Evolutionary conservation across 1,139 yeast genomes (phyloP), one percentile per base, ranked within the genome.

Genomic region (Suhomyces ambrosiae): DNA sequence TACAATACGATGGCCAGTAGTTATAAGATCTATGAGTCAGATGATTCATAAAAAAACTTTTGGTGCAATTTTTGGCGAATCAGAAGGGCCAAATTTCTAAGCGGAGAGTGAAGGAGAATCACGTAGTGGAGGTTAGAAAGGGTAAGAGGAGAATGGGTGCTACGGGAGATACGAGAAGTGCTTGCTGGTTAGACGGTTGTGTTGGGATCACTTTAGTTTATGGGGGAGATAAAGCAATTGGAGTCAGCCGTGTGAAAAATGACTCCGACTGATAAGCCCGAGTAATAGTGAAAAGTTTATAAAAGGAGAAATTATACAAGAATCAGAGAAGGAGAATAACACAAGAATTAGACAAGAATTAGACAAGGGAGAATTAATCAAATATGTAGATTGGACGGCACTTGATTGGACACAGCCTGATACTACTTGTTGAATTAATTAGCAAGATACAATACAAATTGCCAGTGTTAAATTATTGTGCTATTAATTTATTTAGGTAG

Each of bases 51-150:
- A 27, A 35, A 35, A 35, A 35, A 35, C 19, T 13, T 24, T 28
- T 10, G 25, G 38, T 35, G 38, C 38, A 26, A 27, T 23, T 21
- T n/a, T 27, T 30, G 32, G 34, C 38, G 38, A 35, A 35, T 35
- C 38, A 35, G 12, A 30, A 5, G 7, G 6, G 7, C 7, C 23
- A 35, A 23, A 30, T 35, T 35, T 30, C 33, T 35, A 35, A 35
- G 38, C 38, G 18, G 14, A 19, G 3, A 16, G 16, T 8, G 17
- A 28, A 19, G 31, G 25, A 12, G 13, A 12, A 7, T 23, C n/a
- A n/a, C n/a, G n/a, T n/a, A 6, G 7, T 6, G n/a, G 9, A 7
- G 25, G 9, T 7, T 5, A 7, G 11, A 12, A 7, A 12, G 11
- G 11, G 8, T n/a, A 10, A 23, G 12, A 7, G 7, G 25, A 23